phyloP scores from a whole-genome alignment of 2,329 filamentous ascomycete genomes.

The Akanthomyces muscarius region DNA sequence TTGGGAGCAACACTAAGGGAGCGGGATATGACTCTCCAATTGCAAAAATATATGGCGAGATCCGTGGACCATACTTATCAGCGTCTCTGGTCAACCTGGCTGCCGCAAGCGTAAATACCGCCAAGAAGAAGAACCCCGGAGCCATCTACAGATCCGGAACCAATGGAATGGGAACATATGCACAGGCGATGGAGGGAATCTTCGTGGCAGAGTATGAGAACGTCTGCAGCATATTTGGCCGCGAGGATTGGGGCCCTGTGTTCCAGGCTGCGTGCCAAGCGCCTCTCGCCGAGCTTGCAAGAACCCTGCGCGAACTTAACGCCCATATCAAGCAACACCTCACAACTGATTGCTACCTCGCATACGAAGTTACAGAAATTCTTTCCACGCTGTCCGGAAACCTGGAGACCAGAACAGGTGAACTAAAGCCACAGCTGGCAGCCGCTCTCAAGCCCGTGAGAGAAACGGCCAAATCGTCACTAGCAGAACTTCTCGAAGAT shows the following conservation, averaged over 20 bases:
- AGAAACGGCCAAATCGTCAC: conserved; percentile 84
- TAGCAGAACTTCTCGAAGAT: conserved; percentile 80
- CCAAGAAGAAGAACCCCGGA: conserved; percentile 75
- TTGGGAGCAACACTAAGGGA: conserved; percentile 57
- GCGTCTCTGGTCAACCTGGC: conserved; percentile 80
- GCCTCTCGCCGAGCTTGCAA: conserved; percentile 74
- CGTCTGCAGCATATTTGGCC: conserved; percentile 78
- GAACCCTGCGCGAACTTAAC: conserved; percentile 85
- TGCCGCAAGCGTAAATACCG: conserved; percentile 76
- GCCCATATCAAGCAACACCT: conserved; percentile 82
- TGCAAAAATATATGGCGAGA: conserved; percentile 79
- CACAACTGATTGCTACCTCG: conserved; percentile 87
- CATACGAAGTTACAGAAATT: conserved; percentile 92
- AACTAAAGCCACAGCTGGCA: conserved; percentile 77
- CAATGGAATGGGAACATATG: conserved; percentile 88
- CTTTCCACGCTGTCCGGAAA: conserved; percentile 74
- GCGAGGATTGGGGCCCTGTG: conserved; percentile 78
- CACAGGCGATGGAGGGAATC: conserved; percentile 79
- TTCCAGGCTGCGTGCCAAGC: conserved; percentile 75
- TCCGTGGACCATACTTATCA: conserved; percentile 82
- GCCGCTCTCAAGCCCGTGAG: conserved; percentile 85
- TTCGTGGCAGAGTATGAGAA: conserved; percentile 88
- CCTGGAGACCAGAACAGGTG: conserved; percentile 77
- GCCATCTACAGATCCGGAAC: conserved; percentile 83
- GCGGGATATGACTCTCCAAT: conserved; percentile 61